Evolutionary conservation across 1,139 yeast species (phyloP).

Genomic region (Meyerozyma elateridarum): DNA sequence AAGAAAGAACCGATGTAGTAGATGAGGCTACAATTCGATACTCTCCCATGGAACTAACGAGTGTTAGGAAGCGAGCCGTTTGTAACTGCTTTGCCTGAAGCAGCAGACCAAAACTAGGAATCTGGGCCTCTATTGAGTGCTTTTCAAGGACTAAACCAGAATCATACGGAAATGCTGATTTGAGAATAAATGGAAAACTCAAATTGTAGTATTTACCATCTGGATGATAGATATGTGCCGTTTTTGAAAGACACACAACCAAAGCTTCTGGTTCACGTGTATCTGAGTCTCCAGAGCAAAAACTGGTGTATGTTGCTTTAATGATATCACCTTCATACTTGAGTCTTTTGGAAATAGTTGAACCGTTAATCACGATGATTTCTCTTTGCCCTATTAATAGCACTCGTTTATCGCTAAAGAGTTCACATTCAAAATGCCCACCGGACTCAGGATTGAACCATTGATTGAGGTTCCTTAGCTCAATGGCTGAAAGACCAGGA

Average conservation of each 20-base stretch:
- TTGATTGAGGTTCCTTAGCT: neutral
- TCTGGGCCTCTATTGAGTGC: slow-evolving; percentile 20
- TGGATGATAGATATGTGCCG: slow-evolving; percentile 52
- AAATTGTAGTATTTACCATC: slow-evolving; percentile 56
- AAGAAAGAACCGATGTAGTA: slow-evolving; percentile 60
- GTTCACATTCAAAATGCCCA: slow-evolving; percentile 13
- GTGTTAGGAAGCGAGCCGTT: slow-evolving; percentile 49
- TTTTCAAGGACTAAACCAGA: slow-evolving; percentile 63
- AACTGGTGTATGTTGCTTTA: slow-evolving; percentile 46
- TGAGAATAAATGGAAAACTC: slow-evolving; percentile 60
- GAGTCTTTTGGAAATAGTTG: slow-evolving; percentile 44
- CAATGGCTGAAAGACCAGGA: too few species aligned
- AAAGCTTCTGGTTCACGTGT: slow-evolving; percentile 24
- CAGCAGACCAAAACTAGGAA: slow-evolving; percentile 10
- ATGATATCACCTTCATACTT: slow-evolving; percentile 44
- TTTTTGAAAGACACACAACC: slow-evolving; percentile 47
- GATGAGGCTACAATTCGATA: slow-evolving; percentile 65
- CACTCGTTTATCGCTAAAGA: slow-evolving; percentile 29
- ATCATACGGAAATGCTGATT: slow-evolving; percentile 53
- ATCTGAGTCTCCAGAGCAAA: slow-evolving; percentile 15
- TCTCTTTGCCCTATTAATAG: slow-evolving; percentile 21
- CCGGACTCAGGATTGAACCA: neutral
- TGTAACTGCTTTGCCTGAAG: slow-evolving; percentile 21
- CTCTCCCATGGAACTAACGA: slow-evolving; percentile 68
- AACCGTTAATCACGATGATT: slow-evolving; percentile 30